Evolutionary conservation across 2,329 filamentous ascomycete species (phyloP).

Genomic region (Paecilomyces formosus): DNA sequence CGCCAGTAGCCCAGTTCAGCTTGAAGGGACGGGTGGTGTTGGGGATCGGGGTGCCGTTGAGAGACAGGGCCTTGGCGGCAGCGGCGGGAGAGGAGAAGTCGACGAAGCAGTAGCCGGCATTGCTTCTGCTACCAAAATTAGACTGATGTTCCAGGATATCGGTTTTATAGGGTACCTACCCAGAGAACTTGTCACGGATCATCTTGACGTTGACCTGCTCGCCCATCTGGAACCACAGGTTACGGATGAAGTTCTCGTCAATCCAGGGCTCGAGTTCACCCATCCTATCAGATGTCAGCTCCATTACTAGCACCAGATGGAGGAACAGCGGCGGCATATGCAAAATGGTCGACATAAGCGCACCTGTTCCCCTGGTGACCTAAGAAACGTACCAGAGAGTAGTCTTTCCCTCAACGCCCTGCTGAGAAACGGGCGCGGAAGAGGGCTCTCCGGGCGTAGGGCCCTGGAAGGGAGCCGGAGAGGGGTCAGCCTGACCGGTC

Average conservation of each 20-base stretch:
- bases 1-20: constrained; percentile 98
- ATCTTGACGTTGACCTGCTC: constrained; percentile 98
- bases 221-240: constrained; percentile 85
- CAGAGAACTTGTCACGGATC: constrained; percentile 98
- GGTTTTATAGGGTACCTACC: constrained; percentile 50
- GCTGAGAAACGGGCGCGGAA: constrained; percentile 39
- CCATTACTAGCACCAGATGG: neutral
- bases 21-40: constrained; percentile 96
- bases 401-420: constrained; percentile 48
- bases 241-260: constrained; percentile 97
- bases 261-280: constrained; percentile 98
- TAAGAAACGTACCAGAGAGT: constrained; percentile 46
- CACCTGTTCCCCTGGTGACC: too few species aligned
- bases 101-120: constrained; percentile 97
- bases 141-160: constrained; percentile 14
- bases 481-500: constrained; percentile 51
- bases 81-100: constrained; percentile 79
- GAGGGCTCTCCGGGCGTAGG: constrained; percentile 36
- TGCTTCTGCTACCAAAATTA: constrained; percentile 55
- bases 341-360: too few species aligned
- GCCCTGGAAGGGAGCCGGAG: constrained; percentile 44
- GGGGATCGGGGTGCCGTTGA: constrained; percentile 83
- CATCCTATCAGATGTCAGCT: constrained; percentile 60
- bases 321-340: constrained; percentile 4
- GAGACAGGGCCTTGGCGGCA: constrained; percentile 79